Percentiles rank a stretch among this genome's conserved stretches.
phyloP scores from a whole-genome alignment of 192 early-diverging fungal species.

The Linnemannia schmuckeri region DNA sequence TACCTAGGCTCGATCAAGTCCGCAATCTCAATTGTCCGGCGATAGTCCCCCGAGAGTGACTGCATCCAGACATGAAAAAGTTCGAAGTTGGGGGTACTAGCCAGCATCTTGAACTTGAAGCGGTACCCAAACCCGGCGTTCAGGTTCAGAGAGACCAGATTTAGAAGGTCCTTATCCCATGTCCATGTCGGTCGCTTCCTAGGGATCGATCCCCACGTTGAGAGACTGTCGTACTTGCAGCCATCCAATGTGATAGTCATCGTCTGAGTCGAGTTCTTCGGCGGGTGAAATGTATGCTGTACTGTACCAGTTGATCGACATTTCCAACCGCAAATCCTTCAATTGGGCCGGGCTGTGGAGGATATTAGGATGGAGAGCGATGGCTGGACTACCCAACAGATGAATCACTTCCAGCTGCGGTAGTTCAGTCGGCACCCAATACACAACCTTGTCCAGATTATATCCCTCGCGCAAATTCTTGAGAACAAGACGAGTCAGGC shows the following conservation, averaged over 20 bases:
- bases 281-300: background rate
- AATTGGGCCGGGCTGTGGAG: background rate
- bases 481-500: background rate
- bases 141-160: background rate
- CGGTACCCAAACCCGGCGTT: constrained; percentile 8
- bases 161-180: constrained; percentile 27
- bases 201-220: background rate
- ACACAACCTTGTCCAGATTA: background rate
- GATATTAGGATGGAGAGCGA: constrained; percentile 3
- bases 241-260: background rate
- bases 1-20: background rate
- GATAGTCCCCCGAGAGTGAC: background rate
- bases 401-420: background rate
- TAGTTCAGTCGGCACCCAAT: background rate
- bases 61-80: background rate
- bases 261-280: background rate
- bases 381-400: background rate
- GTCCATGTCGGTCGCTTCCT: constrained; percentile 8
- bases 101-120: constrained; percentile 29
- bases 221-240: background rate
- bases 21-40: background rate
- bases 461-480: background rate
- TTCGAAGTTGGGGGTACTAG: background rate
- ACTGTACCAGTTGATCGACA: background rate
- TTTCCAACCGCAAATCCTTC: background rate